Evolutionary conservation across 176 grass and related monocot species (phyloP), one percentile per base, ranked within the genome.

Genomic region (Carex myosuroides): DNA sequence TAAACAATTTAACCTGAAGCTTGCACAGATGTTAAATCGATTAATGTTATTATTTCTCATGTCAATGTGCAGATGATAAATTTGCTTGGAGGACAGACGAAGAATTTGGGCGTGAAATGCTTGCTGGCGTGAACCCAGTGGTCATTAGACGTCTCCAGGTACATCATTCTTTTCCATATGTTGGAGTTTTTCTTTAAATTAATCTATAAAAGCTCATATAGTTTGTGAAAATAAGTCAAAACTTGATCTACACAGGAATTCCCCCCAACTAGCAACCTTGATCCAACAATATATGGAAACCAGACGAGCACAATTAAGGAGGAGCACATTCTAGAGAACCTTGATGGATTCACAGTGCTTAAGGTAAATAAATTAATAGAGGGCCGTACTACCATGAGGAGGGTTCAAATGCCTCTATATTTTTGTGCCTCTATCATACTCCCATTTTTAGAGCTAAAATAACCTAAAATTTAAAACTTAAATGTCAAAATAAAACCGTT

Each of bases 71-170:
- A 90, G 95, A 87, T 66, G 79, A 88, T 39, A 87, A 90, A 10
- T 85, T 85, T 89, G 93, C 88, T 18, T 98, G 96, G 96, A 98
- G 91, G 79, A 88, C 88, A 29, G 93, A 98, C 11, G 96, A 95
- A 24, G 93, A 98, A 84, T 98, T 98, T 80, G 88, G 88, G 1
- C 77, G 96, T 70, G 93, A 98, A 89, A 95, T 91, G 88, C 89
- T 98, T 41, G 96, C 92, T 33, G 95, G 95, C 8, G 91, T 98
- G 39, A 98, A 98, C 80, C 95, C 95, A 3, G 91, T 98, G 30
- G 60, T 89, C 10, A 98, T 98, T 67, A 88, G 50, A 76, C 91
- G 79, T 17, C 83, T 98, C 68, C 85, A 83, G 92, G 90, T 97
- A 89, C 17, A 85, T 71, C 39, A 39, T 44, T 55, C 16, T 71